Conservation (phyloP, 2,329 filamentous ascomycete genomes). For the Paraphoma chrysanthemicola region DNA sequence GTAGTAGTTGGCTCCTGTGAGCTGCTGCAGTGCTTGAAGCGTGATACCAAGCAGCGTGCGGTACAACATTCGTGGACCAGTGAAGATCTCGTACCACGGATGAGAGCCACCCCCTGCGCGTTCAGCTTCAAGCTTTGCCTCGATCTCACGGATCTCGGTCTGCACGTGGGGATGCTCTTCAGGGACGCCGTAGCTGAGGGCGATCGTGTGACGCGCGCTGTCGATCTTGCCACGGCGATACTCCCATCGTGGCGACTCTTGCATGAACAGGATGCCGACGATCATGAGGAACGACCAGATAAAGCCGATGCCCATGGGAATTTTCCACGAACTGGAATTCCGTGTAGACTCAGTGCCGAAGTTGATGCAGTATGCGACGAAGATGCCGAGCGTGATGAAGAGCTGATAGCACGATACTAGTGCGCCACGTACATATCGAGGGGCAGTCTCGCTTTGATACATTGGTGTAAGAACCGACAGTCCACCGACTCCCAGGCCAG, state of each 20-base stretch:
- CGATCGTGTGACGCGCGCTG: constrained; percentile 58
- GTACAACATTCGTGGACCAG: constrained; percentile 70
- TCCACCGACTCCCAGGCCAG: constrained; percentile 70
- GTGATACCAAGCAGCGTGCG: constrained; percentile 67
- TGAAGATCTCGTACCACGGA: constrained; percentile 66
- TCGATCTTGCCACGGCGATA: constrained; percentile 64
- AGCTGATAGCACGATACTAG: constrained; percentile 71
- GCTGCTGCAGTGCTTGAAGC: constrained; percentile 71
- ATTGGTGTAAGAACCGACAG: constrained; percentile 65
- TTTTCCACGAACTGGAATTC: constrained; percentile 65
- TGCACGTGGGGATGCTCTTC: constrained; percentile 62
- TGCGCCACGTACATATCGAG: constrained; percentile 68
- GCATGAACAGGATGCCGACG: constrained; percentile 61
- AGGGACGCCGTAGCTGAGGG: constrained; percentile 62
- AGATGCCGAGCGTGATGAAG: constrained; percentile 73
- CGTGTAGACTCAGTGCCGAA: constrained; percentile 63
- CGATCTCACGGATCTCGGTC: constrained; percentile 63
- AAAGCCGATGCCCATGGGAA: constrained; percentile 67
- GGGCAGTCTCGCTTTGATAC: constrained; percentile 73
- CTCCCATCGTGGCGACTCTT: constrained; percentile 65
- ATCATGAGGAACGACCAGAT: constrained; percentile 63
- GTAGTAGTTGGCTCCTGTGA: constrained; percentile 74
- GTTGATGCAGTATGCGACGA: constrained; percentile 59
- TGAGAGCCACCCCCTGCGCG: constrained; percentile 45
- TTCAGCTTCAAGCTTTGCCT: constrained; percentile 63